Evolutionary conservation across 2,329 filamentous ascomycete species (phyloP).

Genomic region (Lecanoromycetidae sp.): DNA sequence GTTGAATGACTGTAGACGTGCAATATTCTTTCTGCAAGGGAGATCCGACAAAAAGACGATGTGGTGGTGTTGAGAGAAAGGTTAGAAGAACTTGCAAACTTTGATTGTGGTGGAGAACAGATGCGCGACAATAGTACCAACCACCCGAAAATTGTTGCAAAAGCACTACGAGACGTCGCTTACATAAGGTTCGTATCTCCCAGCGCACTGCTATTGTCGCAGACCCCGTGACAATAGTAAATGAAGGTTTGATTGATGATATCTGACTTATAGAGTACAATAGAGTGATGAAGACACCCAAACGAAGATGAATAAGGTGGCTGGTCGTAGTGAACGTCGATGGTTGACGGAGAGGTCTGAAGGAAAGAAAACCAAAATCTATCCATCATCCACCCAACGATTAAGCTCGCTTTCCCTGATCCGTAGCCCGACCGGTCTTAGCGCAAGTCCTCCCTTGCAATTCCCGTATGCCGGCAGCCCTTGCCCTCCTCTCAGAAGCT

Average conservation of each 20-base stretch:
- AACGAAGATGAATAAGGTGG: background rate
- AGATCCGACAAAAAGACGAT: background rate
- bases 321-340: background rate
- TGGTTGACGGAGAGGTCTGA: background rate
- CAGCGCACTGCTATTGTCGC: conserved; percentile 1
- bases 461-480: conserved; percentile 11
- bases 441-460: conserved; percentile 11
- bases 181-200: conserved; percentile 6
- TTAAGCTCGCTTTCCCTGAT: conserved; percentile 8
- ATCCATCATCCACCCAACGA: background rate
- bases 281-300: conserved; percentile 6
- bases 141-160: background rate
- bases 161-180: conserved; percentile 4
- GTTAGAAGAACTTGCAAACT: background rate
- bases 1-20: background rate
- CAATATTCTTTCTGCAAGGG: background rate
- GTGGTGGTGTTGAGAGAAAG: conserved; percentile 1
- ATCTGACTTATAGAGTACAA: conserved; percentile 11
- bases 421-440: conserved; percentile 11
- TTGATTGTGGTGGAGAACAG: conserved; percentile 1
- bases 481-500: conserved; percentile 7
- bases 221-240: background rate
- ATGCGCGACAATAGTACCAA: conserved; percentile 6
- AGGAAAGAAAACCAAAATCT: background rate
- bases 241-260: conserved; percentile 5